phyloP scores from a whole-genome alignment of 139 green algal genomes.

The Chlamydomonas urium region DNA sequence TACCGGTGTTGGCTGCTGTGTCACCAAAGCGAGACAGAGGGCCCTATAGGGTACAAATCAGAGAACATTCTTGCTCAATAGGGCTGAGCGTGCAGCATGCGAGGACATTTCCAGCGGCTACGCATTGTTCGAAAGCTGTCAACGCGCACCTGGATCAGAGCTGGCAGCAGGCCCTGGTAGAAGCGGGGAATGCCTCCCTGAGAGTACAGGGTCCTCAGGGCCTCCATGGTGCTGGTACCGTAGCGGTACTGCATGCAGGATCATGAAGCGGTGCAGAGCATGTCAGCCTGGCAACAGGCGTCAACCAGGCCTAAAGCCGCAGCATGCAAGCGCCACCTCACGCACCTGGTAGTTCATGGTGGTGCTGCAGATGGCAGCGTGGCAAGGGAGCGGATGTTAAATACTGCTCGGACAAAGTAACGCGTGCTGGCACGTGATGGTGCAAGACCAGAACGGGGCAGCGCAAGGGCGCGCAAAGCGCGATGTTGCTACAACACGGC shows the following conservation, averaged over 20 bases:
- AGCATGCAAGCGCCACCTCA: no score
- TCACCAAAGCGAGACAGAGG: conserved; percentile 78
- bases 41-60: neutral
- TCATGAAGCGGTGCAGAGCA: no score
- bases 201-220: conserved; percentile 72
- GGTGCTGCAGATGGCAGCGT: conserved; percentile 45
- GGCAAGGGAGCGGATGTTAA: neutral
- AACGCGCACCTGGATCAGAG: conserved; percentile 73
- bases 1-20: conserved; percentile 88
- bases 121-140: no score
- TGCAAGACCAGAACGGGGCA: no score
- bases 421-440: no score
- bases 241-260: conserved; percentile 58
- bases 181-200: conserved; percentile 88
- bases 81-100: neutral
- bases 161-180: conserved; percentile 81
- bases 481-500: no score
- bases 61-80: neutral
- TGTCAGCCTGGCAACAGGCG: no score
- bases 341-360: conserved; percentile 79
- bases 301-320: no score
- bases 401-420: no score
- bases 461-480: no score
- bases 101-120: neutral
- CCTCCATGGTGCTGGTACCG: conserved; percentile 61